Evolutionary conservation across 371 early-diverging fungal species (phyloP).

Genomic region (Actinomortierella wolfii): DNA sequence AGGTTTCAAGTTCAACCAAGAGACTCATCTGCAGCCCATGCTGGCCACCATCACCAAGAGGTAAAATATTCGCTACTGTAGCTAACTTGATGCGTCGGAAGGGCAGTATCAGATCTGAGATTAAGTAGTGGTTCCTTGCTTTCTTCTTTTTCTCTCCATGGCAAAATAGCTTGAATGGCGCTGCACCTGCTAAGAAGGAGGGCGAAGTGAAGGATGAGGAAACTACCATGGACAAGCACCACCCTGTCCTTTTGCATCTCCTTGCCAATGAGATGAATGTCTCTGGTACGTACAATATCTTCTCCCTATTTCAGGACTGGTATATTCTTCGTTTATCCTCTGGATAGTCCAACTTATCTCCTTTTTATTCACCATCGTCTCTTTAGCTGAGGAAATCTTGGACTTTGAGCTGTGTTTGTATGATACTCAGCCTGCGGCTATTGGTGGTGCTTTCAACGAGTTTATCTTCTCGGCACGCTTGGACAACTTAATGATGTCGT

Average conservation of each 20-base stretch:
- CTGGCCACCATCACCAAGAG: constrained; percentile 78
- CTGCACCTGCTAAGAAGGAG: constrained; percentile 29
- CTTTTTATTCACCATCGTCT: too few relatives aligned
- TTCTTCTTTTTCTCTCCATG: too few relatives aligned
- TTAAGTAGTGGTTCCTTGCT: too few relatives aligned
- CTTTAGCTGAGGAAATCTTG: constrained; percentile 70
- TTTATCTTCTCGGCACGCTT: constrained; percentile 93
- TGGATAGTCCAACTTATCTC: too few relatives aligned
- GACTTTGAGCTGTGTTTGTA: constrained; percentile 97
- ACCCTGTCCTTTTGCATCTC: constrained; percentile 74
- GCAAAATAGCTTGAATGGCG: constrained; percentile 38
- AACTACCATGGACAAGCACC: constrained; percentile 61
- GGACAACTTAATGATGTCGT: constrained; percentile 96
- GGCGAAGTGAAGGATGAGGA: constrained; percentile 40
- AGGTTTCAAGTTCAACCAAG: constrained; percentile 93
- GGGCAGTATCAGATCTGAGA: neutral
- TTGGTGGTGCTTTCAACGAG: constrained; percentile 91
- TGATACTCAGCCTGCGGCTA: constrained; percentile 80
- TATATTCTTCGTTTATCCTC: neutral
- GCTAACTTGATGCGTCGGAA: constrained; percentile 4
- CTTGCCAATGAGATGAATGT: constrained; percentile 78
- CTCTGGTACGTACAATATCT: constrained; percentile 52
- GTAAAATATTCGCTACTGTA: constrained; percentile 39
- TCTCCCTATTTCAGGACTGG: too few relatives aligned
- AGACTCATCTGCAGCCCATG: constrained; percentile 90